Base-by-base conservation (phyloP, 202 grass and related monocot species). In the Eragrostis tef region DNA sequence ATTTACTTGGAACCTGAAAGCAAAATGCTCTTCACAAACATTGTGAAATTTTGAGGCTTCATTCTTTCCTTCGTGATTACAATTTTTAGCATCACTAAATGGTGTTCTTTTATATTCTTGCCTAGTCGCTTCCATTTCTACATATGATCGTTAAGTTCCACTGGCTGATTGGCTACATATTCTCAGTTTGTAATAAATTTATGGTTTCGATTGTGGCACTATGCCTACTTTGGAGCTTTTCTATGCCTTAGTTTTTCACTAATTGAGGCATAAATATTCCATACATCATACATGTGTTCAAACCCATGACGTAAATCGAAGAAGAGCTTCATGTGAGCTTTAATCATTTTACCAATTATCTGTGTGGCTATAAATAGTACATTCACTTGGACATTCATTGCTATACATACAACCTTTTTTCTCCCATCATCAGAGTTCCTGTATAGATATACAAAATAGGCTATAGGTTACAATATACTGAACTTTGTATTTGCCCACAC, bases 101-200 rank as follows among this genome's bases (percentile, higher is more conserved):
- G 66, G 22, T 69, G 25, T 52, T 15, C 15, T 34, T 10, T 9
- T 64, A 65, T 83, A 42, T 48, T 56, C 22, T 48, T 27, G 67
- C 48, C 5, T 69, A 11, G 57, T 17, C 4, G 68, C 34, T 86
- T 78, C 41, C 1, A 24, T 85, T 81, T 85, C 34, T 81, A 56
- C 64, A 17, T 58, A 48, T 65, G 34, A 67, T 53, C 13, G 26
- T 59, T 59, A 51, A 83, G 42, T 50, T 42, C 26, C 41, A 50
- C 19, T 57, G 26, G 20, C 42, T 71, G 26, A 15, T 29, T 29
- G 54, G 13, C 12, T 77, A 29, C 26, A 81, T 17, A 71, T 81
- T 65, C 36, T 52, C 7, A 47, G 45, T 71, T 6, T 57, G 39
- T 60, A 50, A 20, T 60, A 79, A 45, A 50, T 60, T 12, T 31